Base-by-base conservation (phyloP, 768 basidiomycete species). In the Boletus edulis region DNA sequence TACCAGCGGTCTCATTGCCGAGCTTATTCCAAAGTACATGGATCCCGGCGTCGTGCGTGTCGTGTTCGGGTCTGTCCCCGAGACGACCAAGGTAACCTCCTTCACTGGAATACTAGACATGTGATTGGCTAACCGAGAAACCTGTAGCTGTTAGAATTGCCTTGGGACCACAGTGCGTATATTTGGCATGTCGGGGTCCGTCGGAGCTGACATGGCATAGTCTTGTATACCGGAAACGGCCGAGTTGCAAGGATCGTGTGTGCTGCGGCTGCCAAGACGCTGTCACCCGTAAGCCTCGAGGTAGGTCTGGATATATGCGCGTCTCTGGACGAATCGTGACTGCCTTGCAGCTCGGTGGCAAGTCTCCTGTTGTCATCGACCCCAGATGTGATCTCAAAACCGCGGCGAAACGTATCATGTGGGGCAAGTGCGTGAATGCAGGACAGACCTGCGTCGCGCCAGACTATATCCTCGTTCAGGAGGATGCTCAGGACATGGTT, bases 371-470 rank as follows among this genome's bases (percentile, higher is more conserved):
- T 18, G 75, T 93, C 57, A 73, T 94, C 42, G 88, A 92, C 67
- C 78, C 87, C 0, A 76, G 74, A 20, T 83, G 81, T 51, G 85
- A 94, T 64, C 71, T 93, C 47, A 76, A 83, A 53, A 72, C 77
- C 5, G 78, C 85, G 0, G 88, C 89, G 3, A 79, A 78, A 41
- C 79, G 91, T n/a, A 76, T 94, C 42, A 67, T 92, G 35, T 93
- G 89, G 89, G 90, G 90, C n/a, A 91, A 91, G 62, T 71, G 74
- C 45, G 69, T 74, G n/a, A 94, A 94, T 60, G 83, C 81, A 0
- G 92, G 92, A 3, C 81, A 92, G 74, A 84, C 84, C 1, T 94
- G 91, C 54, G 75, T 86, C 4, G 83, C 87, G 5, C 81, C 81
- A 1, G 81, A 83, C 58, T 82, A 82, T 56, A 60, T 78, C 20